phyloP scores from a whole-genome alignment of 192 early-diverging fungal species.

The Podila minutissima region DNA sequence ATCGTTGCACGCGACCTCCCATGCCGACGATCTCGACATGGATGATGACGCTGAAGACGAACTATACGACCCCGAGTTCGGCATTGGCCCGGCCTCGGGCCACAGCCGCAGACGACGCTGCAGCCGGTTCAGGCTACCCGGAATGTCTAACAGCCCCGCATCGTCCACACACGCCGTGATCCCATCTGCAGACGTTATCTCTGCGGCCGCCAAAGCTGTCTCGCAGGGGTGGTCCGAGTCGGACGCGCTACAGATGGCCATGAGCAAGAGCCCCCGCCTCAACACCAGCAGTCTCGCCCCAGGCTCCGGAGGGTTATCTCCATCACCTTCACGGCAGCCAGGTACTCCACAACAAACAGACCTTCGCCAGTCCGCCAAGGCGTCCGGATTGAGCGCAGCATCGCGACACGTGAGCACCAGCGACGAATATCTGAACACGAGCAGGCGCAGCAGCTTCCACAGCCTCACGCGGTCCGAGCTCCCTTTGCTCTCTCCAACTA shows the following conservation, averaged over 20 bases:
- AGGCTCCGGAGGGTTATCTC: too few relatives aligned
- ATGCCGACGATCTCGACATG: neutral
- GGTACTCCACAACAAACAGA: too few relatives aligned
- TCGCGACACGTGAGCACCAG: too few relatives aligned
- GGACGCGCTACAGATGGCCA: constrained; percentile 15
- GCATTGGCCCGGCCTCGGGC: constrained; percentile 7
- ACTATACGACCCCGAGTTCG: constrained; percentile 41
- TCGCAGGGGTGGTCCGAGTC: constrained; percentile 25
- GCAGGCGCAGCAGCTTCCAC: too few relatives aligned
- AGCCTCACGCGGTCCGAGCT: too few relatives aligned
- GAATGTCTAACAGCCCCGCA: neutral
- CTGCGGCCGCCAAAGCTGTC: constrained; percentile 10
- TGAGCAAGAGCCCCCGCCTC: neutral
- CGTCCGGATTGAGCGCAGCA: too few relatives aligned
- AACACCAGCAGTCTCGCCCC: too few relatives aligned
- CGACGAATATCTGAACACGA: too few relatives aligned
- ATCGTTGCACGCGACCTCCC: neutral
- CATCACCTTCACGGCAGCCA: too few relatives aligned
- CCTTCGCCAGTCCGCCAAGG: too few relatives aligned
- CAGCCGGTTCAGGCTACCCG: neutral
- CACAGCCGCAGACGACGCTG: neutral
- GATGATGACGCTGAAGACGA: constrained; percentile 29
- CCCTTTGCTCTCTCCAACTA: too few relatives aligned
- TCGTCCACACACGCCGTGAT: neutral
- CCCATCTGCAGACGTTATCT: constrained; percentile 15